These are phyloP conservation scores for Megacollybia marginata DNA, from an alignment of 768 basidiomycete species.

Conservation along the genomic window DNA sequence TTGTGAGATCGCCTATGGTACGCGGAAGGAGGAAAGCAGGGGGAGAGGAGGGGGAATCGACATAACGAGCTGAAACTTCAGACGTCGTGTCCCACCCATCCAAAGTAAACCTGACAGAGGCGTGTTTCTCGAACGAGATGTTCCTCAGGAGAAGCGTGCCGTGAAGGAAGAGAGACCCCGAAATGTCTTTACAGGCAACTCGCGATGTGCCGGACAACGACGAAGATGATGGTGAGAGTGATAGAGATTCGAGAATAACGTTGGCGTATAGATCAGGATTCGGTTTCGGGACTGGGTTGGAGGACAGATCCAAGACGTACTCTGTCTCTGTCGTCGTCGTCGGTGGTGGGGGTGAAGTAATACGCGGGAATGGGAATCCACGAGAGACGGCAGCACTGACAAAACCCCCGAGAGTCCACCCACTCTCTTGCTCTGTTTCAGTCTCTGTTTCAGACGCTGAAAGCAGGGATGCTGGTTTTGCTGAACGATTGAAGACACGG, in stretches of 20 bases:
- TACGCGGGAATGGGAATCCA: constrained; percentile 19
- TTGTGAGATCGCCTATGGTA: constrained; percentile 27
- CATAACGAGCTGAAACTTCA: constrained; percentile 61
- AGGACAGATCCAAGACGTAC: constrained; percentile 16
- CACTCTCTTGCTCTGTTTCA: constrained; percentile 33
- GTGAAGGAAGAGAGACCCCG: constrained; percentile 33
- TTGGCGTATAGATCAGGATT: constrained; percentile 17
- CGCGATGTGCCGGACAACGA: neutral
- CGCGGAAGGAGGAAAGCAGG: constrained; percentile 21
- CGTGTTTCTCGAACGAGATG: constrained; percentile 77
- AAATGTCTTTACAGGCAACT: neutral
- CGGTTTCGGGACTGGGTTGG: constrained; percentile 19
- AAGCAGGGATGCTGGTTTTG: constrained; percentile 55
- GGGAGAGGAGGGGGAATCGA: constrained; percentile 31
- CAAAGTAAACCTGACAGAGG: constrained; percentile 82
- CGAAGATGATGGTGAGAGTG: constrained; percentile 5
- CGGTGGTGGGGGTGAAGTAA: constrained; percentile 3
- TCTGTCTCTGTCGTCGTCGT: constrained; percentile 1
- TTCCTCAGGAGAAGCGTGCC: constrained; percentile 85
- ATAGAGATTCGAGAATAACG: constrained; percentile 24
- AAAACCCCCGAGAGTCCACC: constrained; percentile 10
- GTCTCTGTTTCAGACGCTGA: constrained; percentile 44
- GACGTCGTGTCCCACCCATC: constrained; percentile 93
- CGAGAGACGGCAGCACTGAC: neutral
- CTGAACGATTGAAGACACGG: constrained; percentile 56